Conservation (phyloP, 352 stramenopile species). For the Globisporangium irregulare region DNA sequence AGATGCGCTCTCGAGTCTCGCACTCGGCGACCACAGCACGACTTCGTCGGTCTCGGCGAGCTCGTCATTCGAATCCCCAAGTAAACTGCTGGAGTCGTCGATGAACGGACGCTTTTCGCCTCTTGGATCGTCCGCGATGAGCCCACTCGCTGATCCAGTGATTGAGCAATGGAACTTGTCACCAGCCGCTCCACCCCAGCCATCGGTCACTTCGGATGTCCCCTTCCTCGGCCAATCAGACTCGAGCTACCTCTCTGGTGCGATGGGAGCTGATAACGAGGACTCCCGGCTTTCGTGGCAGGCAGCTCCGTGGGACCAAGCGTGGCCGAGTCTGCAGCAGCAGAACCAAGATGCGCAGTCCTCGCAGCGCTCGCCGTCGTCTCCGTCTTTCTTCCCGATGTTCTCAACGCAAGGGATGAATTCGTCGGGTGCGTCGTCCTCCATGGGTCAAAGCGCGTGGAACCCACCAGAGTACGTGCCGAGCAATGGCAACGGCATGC, state of each 20-base stretch:
- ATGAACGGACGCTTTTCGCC: constrained; percentile 50
- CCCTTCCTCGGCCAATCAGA: constrained; percentile 43
- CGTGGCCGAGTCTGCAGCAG: constrained; percentile 41
- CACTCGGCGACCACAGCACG: constrained; percentile 47
- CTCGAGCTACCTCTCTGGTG: constrained; percentile 41
- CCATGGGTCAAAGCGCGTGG: constrained; percentile 25
- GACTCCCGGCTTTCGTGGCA: constrained; percentile 47
- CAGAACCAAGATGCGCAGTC: constrained; percentile 29
- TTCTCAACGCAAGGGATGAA: constrained; percentile 32
- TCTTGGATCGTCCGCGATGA: constrained; percentile 46
- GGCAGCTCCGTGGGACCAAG: constrained; percentile 49
- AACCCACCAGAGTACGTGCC: constrained; percentile 16
- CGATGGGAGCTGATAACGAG: constrained; percentile 34
- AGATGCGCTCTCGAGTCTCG: constrained; percentile 67
- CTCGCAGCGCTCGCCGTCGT: constrained; percentile 33
- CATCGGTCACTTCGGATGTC: constrained; percentile 27
- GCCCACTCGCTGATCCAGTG: constrained; percentile 53
- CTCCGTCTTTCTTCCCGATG: constrained; percentile 57
- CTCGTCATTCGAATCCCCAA: constrained; percentile 54
- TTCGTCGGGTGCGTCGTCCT: background rate
- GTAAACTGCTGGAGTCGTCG: constrained; percentile 39
- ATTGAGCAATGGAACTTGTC: constrained; percentile 84
- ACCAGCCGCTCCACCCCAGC: constrained; percentile 42
- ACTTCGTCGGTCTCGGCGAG: constrained; percentile 45
- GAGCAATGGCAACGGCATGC: constrained; percentile 16